These are phyloP conservation scores for Leccinum truebloodii DNA, from an alignment of 768 basidiomycete genomes.

Conservation along the genomic window DNA sequence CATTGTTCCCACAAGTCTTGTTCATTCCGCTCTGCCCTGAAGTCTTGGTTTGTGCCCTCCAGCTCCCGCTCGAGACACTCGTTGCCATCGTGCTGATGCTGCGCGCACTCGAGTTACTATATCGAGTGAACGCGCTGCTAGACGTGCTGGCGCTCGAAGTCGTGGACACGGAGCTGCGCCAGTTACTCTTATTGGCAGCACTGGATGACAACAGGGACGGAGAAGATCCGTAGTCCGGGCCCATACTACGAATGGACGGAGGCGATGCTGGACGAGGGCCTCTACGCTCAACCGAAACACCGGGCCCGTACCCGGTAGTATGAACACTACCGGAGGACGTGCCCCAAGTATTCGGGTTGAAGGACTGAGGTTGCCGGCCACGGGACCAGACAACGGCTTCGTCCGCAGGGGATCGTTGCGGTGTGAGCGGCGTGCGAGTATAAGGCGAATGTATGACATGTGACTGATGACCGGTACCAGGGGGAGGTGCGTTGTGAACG, in stretches of 20 bases:
- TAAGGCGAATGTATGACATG: conserved; percentile 23
- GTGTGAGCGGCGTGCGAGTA: conserved; percentile 31
- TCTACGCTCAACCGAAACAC: conserved; percentile 33
- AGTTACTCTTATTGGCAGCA: conserved; percentile 47
- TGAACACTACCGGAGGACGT: conserved; percentile 16
- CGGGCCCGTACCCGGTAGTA: conserved; percentile 13
- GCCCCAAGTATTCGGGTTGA: conserved; percentile 23
- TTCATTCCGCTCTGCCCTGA: conserved; percentile 17
- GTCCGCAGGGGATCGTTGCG: conserved; percentile 41
- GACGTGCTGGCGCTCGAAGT: conserved; percentile 68
- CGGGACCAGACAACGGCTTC: conserved; percentile 48
- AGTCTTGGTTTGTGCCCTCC: conserved; percentile 52
- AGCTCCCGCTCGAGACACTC: conserved; percentile 72
- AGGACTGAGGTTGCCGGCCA: conserved; percentile 42
- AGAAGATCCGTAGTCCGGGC: conserved; percentile 51
- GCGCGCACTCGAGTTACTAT: conserved; percentile 66
- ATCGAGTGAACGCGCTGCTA: conserved; percentile 73
- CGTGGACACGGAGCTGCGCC: conserved; percentile 78
- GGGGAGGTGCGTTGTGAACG: conserved; percentile 2
- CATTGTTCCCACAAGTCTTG: conserved; percentile 14
- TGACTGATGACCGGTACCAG: conserved; percentile 13
- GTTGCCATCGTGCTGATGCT: conserved; percentile 83
- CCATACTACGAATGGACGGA: conserved; percentile 54
- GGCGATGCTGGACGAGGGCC: conserved; percentile 56
- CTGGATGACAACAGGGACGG: conserved; percentile 58